Evolutionary conservation across 2,329 filamentous ascomycete species (phyloP).

Genomic region (Rhynchosporium secalis): DNA sequence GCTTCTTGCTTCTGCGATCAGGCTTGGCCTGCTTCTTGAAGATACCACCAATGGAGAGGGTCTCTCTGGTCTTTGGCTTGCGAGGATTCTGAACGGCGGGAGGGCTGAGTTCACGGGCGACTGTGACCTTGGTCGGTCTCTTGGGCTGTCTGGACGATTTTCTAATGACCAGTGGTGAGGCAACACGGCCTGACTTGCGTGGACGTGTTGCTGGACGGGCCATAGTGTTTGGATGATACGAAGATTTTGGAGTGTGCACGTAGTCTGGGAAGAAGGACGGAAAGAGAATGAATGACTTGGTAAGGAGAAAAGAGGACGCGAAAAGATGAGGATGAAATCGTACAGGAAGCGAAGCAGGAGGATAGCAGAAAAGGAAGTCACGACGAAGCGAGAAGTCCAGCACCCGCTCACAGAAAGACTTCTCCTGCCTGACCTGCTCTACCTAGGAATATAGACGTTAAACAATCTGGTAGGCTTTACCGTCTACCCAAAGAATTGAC

Average conservation of each 20-base stretch:
- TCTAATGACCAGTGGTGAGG: slow-evolving; percentile 2
- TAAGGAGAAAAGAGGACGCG: not conserved
- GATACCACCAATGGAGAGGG: slow-evolving; percentile 28
- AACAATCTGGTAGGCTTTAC: too few relatives aligned
- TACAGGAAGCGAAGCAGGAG: not conserved
- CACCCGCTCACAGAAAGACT: not conserved
- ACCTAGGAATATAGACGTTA: too few relatives aligned
- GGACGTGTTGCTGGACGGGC: slow-evolving; percentile 2
- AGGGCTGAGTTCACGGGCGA: not conserved
- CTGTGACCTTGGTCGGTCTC: not conserved
- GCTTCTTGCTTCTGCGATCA: slow-evolving; percentile 19
- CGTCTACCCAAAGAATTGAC: not conserved
- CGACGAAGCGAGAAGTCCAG: not conserved
- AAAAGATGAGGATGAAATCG: not conserved
- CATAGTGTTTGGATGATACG: not conserved
- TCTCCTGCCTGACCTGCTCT: too few relatives aligned
- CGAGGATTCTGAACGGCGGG: not conserved
- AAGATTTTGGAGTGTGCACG: too few relatives aligned
- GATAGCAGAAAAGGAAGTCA: not conserved
- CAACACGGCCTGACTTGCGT: slow-evolving; percentile 1
- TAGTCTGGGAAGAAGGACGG: not conserved
- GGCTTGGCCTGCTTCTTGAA: slow-evolving; percentile 29
- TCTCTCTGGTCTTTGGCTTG: slow-evolving; percentile 12
- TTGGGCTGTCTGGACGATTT: slow-evolving; percentile 6
- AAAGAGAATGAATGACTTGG: not conserved